Evolutionary conservation across 495 filamentous ascomycete genomes (phyloP).

Genomic region (Xylaria grammica): DNA sequence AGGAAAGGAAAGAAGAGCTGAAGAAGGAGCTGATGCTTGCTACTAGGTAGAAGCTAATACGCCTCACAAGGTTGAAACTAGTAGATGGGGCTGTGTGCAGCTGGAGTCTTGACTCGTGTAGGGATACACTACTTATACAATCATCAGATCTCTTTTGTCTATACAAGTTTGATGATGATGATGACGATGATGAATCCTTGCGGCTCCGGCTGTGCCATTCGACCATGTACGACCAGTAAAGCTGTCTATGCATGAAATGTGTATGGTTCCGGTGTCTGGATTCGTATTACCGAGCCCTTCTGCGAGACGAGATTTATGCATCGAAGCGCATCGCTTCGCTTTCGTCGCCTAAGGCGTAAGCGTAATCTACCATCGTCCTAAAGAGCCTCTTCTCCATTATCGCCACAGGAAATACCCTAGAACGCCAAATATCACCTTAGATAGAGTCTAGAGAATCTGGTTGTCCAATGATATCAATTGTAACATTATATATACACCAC

Average conservation of each 20-base stretch:
- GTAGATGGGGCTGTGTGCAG: constrained; percentile 15
- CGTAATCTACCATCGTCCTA: no score
- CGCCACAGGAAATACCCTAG: no score
- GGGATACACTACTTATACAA: no score
- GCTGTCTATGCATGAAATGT: no score
- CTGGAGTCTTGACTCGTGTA: no score
- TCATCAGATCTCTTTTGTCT: neutral
- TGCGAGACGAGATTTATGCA: neutral
- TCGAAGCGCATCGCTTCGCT: neutral
- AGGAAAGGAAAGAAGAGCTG: constrained; percentile 13
- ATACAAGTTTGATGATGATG: neutral
- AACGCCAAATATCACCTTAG: no score
- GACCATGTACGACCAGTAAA: no score
- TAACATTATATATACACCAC: neutral
- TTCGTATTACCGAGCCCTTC: neutral
- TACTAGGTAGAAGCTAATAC: neutral
- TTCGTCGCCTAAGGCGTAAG: no score
- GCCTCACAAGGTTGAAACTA: constrained; percentile 19
- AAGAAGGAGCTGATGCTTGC: neutral
- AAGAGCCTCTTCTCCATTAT: constrained; percentile 5
- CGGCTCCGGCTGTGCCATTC: neutral
- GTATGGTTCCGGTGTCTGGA: neutral
- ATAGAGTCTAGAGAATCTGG: neutral
- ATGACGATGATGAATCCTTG: neutral
- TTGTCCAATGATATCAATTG: neutral